Evolutionary conservation across 495 filamentous ascomycete species (phyloP).

Genomic region (Tuber brumale): DNA sequence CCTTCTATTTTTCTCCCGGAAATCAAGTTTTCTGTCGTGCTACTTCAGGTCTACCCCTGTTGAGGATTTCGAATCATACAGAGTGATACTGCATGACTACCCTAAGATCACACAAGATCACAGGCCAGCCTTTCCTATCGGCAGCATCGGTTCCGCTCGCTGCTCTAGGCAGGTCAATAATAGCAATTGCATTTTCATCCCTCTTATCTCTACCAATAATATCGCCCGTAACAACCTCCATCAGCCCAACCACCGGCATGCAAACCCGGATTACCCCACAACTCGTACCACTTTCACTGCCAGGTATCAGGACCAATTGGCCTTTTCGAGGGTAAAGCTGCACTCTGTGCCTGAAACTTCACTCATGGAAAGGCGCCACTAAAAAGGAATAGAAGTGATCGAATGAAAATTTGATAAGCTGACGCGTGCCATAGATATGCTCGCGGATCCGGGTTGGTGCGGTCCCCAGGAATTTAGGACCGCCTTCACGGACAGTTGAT

Average conservation of each 20-base stretch:
- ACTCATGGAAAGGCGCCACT: background rate
- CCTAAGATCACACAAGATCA: background rate
- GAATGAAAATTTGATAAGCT: background rate
- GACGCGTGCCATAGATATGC: background rate
- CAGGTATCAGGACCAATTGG: background rate
- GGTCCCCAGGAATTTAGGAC: background rate
- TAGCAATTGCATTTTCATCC: background rate
- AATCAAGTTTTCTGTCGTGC: background rate
- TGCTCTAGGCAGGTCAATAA: background rate
- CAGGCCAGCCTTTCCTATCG: background rate
- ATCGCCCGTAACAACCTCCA: background rate
- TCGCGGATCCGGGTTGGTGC: background rate
- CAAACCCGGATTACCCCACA: background rate
- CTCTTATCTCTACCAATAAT: constrained; percentile 1
- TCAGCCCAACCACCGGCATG: background rate
- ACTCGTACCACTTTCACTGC: background rate
- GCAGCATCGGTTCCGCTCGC: background rate
- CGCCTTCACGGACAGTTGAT: background rate
- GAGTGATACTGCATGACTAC: background rate
- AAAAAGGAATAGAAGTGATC: background rate
- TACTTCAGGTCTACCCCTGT: background rate
- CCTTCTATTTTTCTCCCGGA: background rate
- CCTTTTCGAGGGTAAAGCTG: background rate
- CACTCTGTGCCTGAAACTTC: background rate
- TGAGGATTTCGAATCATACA: background rate